phyloP scores from a whole-genome alignment of 495 filamentous ascomycete species.

The Neurospora tetraspora region DNA sequence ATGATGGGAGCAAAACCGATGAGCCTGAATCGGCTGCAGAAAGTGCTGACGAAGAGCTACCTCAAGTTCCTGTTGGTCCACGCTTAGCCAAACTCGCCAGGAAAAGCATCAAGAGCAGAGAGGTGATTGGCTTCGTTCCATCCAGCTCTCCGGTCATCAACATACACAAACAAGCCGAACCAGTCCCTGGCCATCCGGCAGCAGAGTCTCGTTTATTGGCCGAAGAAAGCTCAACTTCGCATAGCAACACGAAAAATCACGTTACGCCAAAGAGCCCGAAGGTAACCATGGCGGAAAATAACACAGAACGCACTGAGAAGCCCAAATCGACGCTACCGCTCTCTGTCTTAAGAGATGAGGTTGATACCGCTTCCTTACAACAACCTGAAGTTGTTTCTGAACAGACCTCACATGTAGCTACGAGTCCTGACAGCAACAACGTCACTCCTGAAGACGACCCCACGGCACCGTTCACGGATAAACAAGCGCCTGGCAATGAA shows the following conservation, averaged over 20 bases:
- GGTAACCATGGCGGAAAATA: background rate
- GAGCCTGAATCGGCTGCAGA: background rate
- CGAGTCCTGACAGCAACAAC: background rate
- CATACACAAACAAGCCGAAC: background rate
- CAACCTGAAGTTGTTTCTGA: background rate
- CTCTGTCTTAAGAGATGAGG: background rate
- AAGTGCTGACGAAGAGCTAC: conserved; percentile 9
- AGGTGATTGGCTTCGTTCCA: conserved; percentile 31
- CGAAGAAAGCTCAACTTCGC: background rate
- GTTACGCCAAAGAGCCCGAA: background rate
- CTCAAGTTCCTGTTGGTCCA: conserved; percentile 13
- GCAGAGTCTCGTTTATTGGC: background rate
- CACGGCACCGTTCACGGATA: background rate
- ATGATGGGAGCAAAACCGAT: background rate
- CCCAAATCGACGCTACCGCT: background rate
- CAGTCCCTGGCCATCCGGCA: background rate
- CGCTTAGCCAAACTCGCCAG: conserved; percentile 27
- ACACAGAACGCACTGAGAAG: background rate
- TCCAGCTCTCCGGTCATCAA: conserved; percentile 11
- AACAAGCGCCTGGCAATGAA: background rate
- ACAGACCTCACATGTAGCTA: background rate
- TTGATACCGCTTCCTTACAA: background rate
- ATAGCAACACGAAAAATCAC: background rate
- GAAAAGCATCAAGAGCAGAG: conserved; percentile 33
- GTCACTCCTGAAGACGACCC: background rate